phyloP scores from a whole-genome alignment of 345 rosid genomes.

The Eucalyptus guilfoylei region DNA sequence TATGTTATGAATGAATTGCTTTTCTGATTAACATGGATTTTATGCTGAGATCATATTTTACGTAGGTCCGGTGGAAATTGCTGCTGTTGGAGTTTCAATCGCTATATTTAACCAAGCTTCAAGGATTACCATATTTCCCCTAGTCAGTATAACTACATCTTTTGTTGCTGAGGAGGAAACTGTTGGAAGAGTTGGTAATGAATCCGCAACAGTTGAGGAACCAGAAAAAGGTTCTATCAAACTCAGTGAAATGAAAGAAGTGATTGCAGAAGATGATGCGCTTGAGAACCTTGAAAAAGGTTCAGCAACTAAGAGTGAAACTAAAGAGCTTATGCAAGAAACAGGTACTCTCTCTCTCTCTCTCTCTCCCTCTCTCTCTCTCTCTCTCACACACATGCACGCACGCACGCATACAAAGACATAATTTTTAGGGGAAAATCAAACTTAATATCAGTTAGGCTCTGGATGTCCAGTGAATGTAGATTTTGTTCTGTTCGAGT shows the following conservation, averaged over 20 bases:
- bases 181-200: conserved; percentile 21
- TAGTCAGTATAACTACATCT: conserved; percentile 85
- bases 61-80: conserved; percentile 79
- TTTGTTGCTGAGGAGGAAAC: conserved; percentile 98
- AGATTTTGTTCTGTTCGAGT: background rate
- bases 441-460: background rate
- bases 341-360: background rate
- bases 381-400: background rate
- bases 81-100: conserved; percentile 93
- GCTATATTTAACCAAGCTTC: conserved; percentile 97
- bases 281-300: conserved; percentile 3
- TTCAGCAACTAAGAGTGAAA: background rate
- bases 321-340: conserved; percentile 3
- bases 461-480: background rate
- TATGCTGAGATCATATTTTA: background rate
- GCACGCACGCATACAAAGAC: too few species aligned
- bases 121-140: conserved; percentile 74
- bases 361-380: background rate
- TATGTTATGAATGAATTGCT: background rate
- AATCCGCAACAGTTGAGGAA: background rate
- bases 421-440: too few species aligned
- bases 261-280: background rate
- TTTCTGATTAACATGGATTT: background rate
- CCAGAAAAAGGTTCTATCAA: background rate
- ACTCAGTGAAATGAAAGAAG: background rate